Evolutionary conservation across 352 stramenopile genomes (phyloP), one percentile per base, ranked within the genome.

Genomic region (Pythium aquatile): DNA sequence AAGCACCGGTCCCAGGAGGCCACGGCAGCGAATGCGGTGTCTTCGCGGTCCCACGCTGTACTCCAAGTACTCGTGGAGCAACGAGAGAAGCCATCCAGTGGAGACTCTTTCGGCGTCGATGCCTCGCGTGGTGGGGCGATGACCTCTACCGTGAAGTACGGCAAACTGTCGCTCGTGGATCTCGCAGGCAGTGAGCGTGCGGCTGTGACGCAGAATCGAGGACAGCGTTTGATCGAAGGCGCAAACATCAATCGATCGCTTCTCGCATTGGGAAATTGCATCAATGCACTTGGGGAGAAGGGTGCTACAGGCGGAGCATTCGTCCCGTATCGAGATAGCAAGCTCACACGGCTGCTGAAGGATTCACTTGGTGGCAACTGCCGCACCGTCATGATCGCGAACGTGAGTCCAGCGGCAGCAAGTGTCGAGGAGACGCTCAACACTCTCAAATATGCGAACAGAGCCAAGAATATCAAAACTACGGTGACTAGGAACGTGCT

Each of bases 381-480:
- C 65, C 87, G 93, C 11, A 98, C 93, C 0, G 93, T 98, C 3
- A 98, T 98, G 89, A 97, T 98, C 58, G 91, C 92, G 24, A 97
- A 97, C 65, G 87, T 98, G 28, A 93, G 79, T 61, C 76, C 83
- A 16, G 76, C 93, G 11, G 74, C 77, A 0, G 78, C 80, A 13
- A 94, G 86, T 44, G 88, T 97, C 10, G 88, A 98, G 65, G 91
- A 98, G 69, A 98, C 91, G n/a, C 65, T 97, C 40, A 97, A 97
- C 63, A 97, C 91, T 13, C 78, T 98, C 28, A 97, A 98, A 68
- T 98, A 98, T 66, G 91, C 91, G 3, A 96, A 97, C 55, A 76
- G 91, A 49, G 91, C 91, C 11, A 97, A 97, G 68, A 97, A 96
- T 62, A 98, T 98, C 74, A 97, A 98, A 71, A 98, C 91, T 8